Conservation (phyloP, 441 rosid genomes). For the Jatropha multifida region DNA sequence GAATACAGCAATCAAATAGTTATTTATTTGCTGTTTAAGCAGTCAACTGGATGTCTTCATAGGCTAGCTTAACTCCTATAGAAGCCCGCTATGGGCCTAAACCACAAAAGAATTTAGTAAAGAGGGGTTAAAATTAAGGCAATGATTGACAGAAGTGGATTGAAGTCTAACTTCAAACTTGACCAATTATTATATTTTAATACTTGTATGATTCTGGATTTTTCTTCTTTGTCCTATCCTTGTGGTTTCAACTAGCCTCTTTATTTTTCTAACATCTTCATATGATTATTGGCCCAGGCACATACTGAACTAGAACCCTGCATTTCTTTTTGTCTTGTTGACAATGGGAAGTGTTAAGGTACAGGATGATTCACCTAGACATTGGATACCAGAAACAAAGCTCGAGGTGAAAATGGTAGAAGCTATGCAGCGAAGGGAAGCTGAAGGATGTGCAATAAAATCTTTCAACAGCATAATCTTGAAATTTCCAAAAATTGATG, state of each 20-base stretch:
- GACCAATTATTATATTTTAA: background rate
- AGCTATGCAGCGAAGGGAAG: slow-evolving; percentile 71
- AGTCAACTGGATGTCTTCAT: background rate
- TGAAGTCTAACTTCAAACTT: background rate
- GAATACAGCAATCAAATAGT: background rate
- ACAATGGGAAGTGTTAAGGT: slow-evolving; percentile 67
- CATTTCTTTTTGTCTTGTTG: slow-evolving; percentile 11
- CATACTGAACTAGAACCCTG: slow-evolving; percentile 4
- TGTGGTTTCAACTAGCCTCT: background rate
- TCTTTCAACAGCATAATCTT: slow-evolving; percentile 83
- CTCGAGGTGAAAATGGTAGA: slow-evolving; percentile 82
- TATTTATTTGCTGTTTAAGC: background rate
- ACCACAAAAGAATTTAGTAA: background rate
- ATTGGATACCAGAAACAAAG: slow-evolving; percentile 61
- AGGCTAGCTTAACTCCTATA: background rate
- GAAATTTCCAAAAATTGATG: slow-evolving; percentile 91
- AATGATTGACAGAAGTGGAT: background rate
- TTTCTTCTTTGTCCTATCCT: background rate
- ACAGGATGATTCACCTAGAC: slow-evolving; percentile 39
- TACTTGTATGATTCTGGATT: background rate
- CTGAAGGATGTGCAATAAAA: slow-evolving; percentile 59
- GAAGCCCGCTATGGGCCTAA: background rate
- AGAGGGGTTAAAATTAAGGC: background rate
- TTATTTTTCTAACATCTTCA: slow-evolving; percentile 7
- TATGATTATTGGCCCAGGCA: slow-evolving; percentile 18